Evolutionary conservation across 1,139 yeast genomes (phyloP).

Genomic region (Saccharomyces hybrid): DNA sequence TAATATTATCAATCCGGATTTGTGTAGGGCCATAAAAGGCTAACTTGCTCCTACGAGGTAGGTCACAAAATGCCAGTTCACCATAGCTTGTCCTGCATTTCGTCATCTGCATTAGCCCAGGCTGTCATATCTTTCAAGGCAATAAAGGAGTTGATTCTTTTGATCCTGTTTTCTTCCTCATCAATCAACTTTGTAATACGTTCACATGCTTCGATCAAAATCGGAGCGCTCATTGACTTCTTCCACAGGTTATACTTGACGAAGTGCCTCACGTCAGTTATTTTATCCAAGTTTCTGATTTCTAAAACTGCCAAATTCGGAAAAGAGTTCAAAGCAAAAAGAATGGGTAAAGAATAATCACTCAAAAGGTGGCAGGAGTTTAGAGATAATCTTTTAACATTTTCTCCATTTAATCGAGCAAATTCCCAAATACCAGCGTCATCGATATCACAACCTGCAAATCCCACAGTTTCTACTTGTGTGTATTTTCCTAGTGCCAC

Average conservation of each 20-base stretch:
- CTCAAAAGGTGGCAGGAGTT: constrained; percentile 67
- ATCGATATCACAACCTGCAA: constrained; percentile 79
- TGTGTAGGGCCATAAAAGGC: neutral
- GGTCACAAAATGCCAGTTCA: neutral
- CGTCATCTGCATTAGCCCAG: constrained; percentile 48
- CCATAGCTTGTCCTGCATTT: neutral
- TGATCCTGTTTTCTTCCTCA: constrained; percentile 55
- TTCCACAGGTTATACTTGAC: constrained; percentile 62
- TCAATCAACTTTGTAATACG: constrained; percentile 50
- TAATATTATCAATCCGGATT: neutral
- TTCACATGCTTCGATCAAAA: constrained; percentile 75
- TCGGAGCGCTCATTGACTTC: constrained; percentile 43
- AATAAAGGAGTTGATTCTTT: constrained; percentile 44
- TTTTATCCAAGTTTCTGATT: constrained; percentile 51
- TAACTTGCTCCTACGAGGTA: neutral
- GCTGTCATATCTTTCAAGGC: constrained; percentile 49
- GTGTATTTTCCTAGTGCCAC: constrained; percentile 49
- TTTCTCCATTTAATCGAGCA: constrained; percentile 50
- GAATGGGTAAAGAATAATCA: constrained; percentile 57
- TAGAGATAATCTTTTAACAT: constrained; percentile 61
- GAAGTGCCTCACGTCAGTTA: constrained; percentile 56
- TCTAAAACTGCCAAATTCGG: constrained; percentile 68
- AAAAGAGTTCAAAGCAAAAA: constrained; percentile 48
- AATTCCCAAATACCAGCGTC: constrained; percentile 78
- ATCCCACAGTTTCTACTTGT: constrained; percentile 62